phyloP scores from a whole-genome alignment of 129 eudicot species.

The Chrysanthemum seticuspe region DNA sequence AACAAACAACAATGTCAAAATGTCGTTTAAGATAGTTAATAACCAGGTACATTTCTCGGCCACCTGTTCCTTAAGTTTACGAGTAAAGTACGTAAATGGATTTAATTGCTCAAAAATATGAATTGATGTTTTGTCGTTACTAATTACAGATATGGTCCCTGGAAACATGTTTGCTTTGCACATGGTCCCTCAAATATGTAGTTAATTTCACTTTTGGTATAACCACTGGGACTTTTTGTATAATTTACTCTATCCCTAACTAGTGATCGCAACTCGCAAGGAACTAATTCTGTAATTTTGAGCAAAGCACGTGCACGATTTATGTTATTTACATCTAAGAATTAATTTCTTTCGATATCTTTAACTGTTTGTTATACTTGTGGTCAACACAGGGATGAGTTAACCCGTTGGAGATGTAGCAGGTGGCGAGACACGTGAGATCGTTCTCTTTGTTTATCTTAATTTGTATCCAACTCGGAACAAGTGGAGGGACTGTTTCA shows the following conservation, averaged over 20 bases:
- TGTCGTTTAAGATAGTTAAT: constrained; percentile 24
- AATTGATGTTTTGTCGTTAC: too few relatives aligned
- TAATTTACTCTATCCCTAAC: too few relatives aligned
- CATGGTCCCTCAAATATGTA: too few relatives aligned
- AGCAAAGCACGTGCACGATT: too few relatives aligned
- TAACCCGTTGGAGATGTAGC: neutral
- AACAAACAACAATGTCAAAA: constrained; percentile 2
- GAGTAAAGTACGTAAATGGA: neutral
- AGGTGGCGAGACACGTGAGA: neutral
- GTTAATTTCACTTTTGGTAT: too few relatives aligned
- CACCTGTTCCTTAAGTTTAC: neutral
- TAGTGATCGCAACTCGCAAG: too few relatives aligned
- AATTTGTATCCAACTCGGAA: neutral
- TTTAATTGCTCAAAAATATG: neutral
- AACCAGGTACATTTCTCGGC: constrained; percentile 13
- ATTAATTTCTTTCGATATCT: neutral
- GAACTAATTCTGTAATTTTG: too few relatives aligned
- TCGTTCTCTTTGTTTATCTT: neutral
- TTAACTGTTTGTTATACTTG: neutral
- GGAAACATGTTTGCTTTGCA: too few relatives aligned
- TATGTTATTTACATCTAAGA: too few relatives aligned
- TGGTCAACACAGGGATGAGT: neutral
- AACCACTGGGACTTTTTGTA: too few relatives aligned
- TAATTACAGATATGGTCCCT: too few relatives aligned
- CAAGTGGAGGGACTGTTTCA: neutral